Conservation (phyloP, 441 rosid genomes). For the Flueggea neowawraea region DNA sequence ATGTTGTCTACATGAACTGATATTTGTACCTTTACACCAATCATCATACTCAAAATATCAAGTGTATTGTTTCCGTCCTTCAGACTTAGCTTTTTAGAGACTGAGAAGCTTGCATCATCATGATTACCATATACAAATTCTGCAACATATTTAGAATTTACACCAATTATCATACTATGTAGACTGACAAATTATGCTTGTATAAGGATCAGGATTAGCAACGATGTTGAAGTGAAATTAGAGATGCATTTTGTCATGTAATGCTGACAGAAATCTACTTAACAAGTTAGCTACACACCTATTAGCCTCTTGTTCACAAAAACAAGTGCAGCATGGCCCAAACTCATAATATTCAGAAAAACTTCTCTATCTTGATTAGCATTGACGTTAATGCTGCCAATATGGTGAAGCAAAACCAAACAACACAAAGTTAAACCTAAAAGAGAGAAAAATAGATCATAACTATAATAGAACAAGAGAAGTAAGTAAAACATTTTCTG, state of each 20-base stretch:
- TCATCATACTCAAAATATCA: slow-evolving; percentile 49
- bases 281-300: slow-evolving; percentile 24
- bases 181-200: too few relatives aligned
- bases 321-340: slow-evolving; percentile 67
- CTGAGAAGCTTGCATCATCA: slow-evolving; percentile 38
- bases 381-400: slow-evolving; percentile 31
- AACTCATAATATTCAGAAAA: slow-evolving; percentile 36
- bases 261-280: not conserved
- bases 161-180: not conserved
- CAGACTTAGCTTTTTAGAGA: slow-evolving; percentile 36
- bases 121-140: slow-evolving; percentile 61
- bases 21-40: slow-evolving; percentile 47
- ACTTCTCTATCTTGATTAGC: slow-evolving; percentile 24
- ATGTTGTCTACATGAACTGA: too few relatives aligned
- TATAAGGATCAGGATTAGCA: too few relatives aligned
- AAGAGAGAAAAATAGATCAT: too few relatives aligned
- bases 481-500: too few relatives aligned
- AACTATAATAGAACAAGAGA: too few relatives aligned
- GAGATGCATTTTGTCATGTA: not conserved
- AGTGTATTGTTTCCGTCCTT: slow-evolving; percentile 42
- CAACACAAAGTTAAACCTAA: too few relatives aligned
- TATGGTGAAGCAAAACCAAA: slow-evolving; percentile 10
- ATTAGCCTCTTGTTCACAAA: slow-evolving; percentile 45
- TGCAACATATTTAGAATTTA: slow-evolving; percentile 16
- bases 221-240: not conserved